Percentiles rank a stretch among this genome's conserved stretches.
Conservation (phyloP, 225 moss, liverwort and hornwort genomes). For the Physcomitrium patens region DNA sequence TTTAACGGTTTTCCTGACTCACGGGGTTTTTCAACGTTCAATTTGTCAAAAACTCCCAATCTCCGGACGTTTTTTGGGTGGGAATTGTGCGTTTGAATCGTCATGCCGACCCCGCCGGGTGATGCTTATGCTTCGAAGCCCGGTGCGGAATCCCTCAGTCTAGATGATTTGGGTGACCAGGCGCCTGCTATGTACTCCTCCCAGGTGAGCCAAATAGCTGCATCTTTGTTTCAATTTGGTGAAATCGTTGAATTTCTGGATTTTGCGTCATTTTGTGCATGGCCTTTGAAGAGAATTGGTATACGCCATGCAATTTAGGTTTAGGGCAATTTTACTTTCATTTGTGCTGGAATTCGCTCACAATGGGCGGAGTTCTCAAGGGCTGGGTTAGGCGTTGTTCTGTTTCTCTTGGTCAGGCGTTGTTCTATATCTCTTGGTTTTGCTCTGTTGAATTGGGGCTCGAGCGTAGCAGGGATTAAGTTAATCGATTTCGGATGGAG, state of each 20-base stretch:
- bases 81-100: too few species aligned
- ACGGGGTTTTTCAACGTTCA: too few species aligned
- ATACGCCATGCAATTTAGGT: not conserved
- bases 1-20: too few species aligned
- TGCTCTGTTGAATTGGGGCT: not conserved
- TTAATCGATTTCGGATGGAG: not conserved
- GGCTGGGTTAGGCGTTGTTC: conserved; percentile 3
- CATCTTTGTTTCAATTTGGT: not conserved
- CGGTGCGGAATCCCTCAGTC: not conserved
- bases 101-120: conserved; percentile 21
- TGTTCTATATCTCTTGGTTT: not conserved
- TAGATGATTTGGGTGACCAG: not conserved
- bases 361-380: not conserved
- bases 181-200: conserved; percentile 24
- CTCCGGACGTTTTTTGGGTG: too few species aligned
- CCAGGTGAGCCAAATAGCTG: not conserved
- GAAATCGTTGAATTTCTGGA: not conserved
- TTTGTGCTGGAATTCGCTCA: not conserved
- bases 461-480: not conserved
- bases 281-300: not conserved
- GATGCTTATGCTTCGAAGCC: not conserved
- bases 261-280: not conserved
- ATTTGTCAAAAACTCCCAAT: too few species aligned
- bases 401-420: not conserved
- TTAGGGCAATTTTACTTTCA: not conserved